These are phyloP conservation scores for Tulasnella calospora DNA, from an alignment of 768 basidiomycete species.

Conservation along the genomic window DNA sequence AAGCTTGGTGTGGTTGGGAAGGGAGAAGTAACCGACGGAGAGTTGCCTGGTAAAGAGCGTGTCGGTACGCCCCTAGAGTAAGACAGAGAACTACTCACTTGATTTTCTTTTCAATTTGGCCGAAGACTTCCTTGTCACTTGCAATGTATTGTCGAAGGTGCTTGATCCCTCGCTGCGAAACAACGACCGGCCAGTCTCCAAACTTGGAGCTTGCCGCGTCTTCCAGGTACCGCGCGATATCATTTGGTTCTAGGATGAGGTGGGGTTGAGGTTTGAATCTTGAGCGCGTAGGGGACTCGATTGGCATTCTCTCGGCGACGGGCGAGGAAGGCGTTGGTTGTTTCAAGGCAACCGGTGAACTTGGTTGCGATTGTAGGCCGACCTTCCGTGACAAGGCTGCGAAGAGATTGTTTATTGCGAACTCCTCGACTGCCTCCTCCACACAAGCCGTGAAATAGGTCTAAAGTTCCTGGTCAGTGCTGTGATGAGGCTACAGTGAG, in stretches of 20 bases:
- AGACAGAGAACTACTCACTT: neutral
- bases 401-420: neutral
- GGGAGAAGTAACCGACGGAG: slow-evolving; percentile 63
- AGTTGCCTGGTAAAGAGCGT: slow-evolving; percentile 47
- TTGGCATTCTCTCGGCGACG: neutral
- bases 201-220: neutral
- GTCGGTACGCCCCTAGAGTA: neutral
- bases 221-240: neutral
- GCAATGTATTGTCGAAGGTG: neutral
- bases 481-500: neutral
- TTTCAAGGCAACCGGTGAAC: neutral
- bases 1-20: slow-evolving; percentile 61
- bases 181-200: slow-evolving; percentile 6
- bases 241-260: neutral
- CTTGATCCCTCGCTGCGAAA: neutral
- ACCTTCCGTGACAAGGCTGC: neutral
- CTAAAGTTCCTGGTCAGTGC: neutral
- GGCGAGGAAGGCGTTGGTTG: neutral
- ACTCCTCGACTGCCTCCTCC: neutral
- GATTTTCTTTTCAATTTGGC: neutral
- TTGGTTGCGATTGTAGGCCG: neutral
- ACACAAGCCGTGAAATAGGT: neutral
- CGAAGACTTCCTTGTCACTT: neutral
- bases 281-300: neutral
- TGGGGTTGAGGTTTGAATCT: neutral